Evolutionary conservation across 805 yeast species (phyloP).

Genomic region (Hanseniaspora meyeri): DNA sequence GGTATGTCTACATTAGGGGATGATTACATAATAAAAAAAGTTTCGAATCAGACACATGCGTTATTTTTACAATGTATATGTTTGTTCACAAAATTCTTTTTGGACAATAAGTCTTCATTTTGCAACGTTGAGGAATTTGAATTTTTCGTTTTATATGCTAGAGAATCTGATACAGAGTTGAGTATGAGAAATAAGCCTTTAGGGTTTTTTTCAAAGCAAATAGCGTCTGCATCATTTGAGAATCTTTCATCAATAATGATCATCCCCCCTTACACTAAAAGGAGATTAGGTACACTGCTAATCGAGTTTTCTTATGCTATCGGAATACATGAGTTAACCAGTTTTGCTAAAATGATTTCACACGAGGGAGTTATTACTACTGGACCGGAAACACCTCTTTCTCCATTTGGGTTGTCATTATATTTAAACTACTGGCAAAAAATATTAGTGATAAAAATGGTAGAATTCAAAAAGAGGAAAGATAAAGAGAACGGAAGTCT

Average conservation of each 20-base stretch:
- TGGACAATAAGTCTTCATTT: slow-evolving; percentile 81
- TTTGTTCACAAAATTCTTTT: slow-evolving; percentile 72
- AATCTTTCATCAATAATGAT: slow-evolving; percentile 84
- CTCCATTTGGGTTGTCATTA: slow-evolving; percentile 64
- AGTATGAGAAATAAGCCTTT: slow-evolving; percentile 38
- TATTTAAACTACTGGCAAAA: slow-evolving; percentile 69
- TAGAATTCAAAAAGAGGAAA: slow-evolving; percentile 24
- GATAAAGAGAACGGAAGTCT: slow-evolving; percentile 25
- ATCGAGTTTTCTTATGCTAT: slow-evolving; percentile 74
- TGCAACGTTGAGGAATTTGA: slow-evolving; percentile 69
- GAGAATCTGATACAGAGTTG: slow-evolving; percentile 15
- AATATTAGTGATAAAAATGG: slow-evolving; percentile 33
- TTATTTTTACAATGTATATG: slow-evolving; percentile 73
- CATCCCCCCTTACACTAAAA: slow-evolving; percentile 83
- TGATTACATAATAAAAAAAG: slow-evolving; percentile 44
- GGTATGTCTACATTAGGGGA: slow-evolving; percentile 53
- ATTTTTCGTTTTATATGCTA: slow-evolving; percentile 60
- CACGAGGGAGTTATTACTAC: slow-evolving; percentile 50
- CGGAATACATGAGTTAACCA: slow-evolving; percentile 28
- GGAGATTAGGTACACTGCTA: slow-evolving; percentile 61
- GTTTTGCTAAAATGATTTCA: background rate
- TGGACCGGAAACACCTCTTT: slow-evolving; percentile 87
- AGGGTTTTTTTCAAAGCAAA: slow-evolving; percentile 89
- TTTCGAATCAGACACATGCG: slow-evolving; percentile 52
- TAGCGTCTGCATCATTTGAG: slow-evolving; percentile 60